Evolutionary conservation across 148 eudicot species (phyloP).

Genomic region (Rhododendron molle): DNA sequence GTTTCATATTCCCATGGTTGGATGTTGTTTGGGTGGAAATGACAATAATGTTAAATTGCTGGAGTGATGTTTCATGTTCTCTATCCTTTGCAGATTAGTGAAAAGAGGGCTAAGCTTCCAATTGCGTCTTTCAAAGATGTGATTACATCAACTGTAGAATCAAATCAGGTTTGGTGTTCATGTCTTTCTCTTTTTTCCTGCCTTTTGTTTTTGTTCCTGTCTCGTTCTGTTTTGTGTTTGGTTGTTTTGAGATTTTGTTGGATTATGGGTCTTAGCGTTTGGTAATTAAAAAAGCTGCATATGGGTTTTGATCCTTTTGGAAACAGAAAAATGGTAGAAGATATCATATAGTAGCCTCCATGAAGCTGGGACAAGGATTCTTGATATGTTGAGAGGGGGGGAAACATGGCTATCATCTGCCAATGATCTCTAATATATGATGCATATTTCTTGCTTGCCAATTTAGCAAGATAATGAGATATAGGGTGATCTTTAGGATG

Average conservation of each 20-base stretch:
- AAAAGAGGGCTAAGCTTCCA: constrained; percentile 74
- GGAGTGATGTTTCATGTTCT: neutral
- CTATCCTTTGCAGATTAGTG: constrained; percentile 46
- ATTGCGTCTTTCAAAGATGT: constrained; percentile 71
- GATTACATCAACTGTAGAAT: constrained; percentile 54
- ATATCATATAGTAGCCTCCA: neutral
- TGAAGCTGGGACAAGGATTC: neutral
- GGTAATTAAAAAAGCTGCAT: neutral
- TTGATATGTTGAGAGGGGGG: neutral
- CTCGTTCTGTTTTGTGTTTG: neutral
- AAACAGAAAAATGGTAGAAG: neutral
- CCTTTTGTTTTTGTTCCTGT: neutral
- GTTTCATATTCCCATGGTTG: neutral
- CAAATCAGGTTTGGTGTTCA: constrained; percentile 56
- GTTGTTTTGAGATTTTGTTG: neutral
- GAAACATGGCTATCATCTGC: neutral
- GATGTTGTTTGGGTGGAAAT: neutral
- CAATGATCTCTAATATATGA: neutral
- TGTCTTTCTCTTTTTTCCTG: neutral
- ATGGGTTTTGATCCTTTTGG: neutral
- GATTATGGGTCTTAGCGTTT: neutral
- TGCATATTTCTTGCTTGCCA: constrained; percentile 1
- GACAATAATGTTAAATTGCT: neutral
- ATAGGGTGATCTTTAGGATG: neutral
- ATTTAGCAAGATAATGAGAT: neutral